Evolutionary conservation across 2,329 filamentous ascomycete species (phyloP).

Genomic region (Coniochaeta sp.): DNA sequence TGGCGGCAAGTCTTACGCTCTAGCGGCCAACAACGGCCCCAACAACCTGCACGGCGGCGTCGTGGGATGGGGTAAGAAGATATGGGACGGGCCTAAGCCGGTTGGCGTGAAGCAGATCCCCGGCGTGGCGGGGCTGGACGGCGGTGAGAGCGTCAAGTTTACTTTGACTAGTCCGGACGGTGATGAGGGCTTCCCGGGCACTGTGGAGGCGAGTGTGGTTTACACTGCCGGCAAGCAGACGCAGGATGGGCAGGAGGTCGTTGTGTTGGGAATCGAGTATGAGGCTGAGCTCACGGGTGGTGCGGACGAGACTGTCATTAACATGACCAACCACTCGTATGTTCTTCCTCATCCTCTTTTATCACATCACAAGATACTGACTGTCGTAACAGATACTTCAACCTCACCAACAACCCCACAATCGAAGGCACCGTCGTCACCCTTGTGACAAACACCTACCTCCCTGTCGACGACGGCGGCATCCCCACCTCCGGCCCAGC

Average conservation of each 20-base stretch:
- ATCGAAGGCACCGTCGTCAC: conserved; percentile 59
- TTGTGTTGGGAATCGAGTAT: conserved; percentile 79
- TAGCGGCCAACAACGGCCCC: conserved; percentile 68
- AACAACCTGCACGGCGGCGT: conserved; percentile 71
- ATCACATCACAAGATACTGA: background rate
- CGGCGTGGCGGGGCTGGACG: conserved; percentile 47
- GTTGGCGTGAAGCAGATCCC: conserved; percentile 44
- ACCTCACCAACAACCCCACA: conserved; percentile 47
- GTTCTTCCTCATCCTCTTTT: conserved; percentile 14
- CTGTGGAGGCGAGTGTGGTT: conserved; percentile 67
- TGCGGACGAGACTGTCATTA: conserved; percentile 83
- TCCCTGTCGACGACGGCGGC: conserved; percentile 64
- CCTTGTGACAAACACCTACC: conserved; percentile 56
- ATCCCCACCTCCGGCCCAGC: conserved; percentile 68
- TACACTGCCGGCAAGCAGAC: conserved; percentile 68
- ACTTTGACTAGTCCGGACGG: conserved; percentile 65
- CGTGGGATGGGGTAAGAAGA: conserved; percentile 73
- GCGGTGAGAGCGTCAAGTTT: conserved; percentile 62
- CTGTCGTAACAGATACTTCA: conserved; percentile 51
- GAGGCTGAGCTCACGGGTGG: conserved; percentile 74
- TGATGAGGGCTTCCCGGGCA: conserved; percentile 86
- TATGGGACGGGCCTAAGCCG: conserved; percentile 65
- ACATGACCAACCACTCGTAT: conserved; percentile 92
- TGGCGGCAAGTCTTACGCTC: conserved; percentile 54
- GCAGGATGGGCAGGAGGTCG: conserved; percentile 52